phyloP scores from a whole-genome alignment of 2,329 filamentous ascomycete genomes.

The Trichoderma citrinoviride region DNA sequence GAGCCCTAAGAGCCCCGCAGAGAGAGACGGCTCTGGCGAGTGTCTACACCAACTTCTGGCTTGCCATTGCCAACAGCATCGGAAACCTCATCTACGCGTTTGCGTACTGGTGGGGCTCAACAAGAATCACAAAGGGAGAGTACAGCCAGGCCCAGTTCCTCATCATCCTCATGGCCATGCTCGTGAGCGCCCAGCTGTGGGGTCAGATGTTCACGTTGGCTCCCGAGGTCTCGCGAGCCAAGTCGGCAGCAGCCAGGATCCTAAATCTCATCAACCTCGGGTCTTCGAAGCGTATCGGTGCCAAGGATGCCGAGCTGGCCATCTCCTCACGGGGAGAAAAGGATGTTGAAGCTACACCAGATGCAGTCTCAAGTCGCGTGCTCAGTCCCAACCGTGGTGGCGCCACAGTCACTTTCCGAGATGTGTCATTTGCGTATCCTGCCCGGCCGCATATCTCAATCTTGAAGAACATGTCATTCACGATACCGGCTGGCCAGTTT shows the following conservation, averaged over 20 bases:
- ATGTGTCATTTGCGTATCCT: constrained; percentile 65
- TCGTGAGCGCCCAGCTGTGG: constrained; percentile 71
- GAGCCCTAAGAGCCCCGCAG: constrained; percentile 49
- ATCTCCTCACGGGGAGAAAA: constrained; percentile 22
- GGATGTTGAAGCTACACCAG: constrained; percentile 42
- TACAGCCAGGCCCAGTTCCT: constrained; percentile 69
- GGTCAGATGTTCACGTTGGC: constrained; percentile 73
- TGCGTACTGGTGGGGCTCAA: constrained; percentile 78
- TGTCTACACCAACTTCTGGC: constrained; percentile 55
- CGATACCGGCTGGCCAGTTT: constrained; percentile 58
- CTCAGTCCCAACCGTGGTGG: constrained; percentile 32
- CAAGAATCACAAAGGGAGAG: constrained; percentile 63
- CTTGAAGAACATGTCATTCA: constrained; percentile 54
- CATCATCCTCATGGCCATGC: constrained; percentile 67
- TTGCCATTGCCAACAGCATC: constrained; percentile 58
- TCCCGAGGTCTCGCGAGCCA: constrained; percentile 69
- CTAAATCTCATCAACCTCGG: constrained; percentile 49
- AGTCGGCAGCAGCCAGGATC: constrained; percentile 58
- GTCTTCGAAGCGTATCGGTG: constrained; percentile 29
- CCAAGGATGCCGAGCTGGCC: constrained; percentile 22
- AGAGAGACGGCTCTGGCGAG: constrained; percentile 53
- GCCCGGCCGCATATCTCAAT: constrained; percentile 57
- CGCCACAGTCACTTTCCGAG: constrained; percentile 52
- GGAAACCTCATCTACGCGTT: constrained; percentile 70
- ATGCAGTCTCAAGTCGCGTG: constrained; percentile 24